Percentiles rank a stretch among this genome's conserved stretches.
Evolutionary conservation across 2,329 filamentous ascomycete genomes (phyloP).

Genomic region (Thelonectria olida): DNA sequence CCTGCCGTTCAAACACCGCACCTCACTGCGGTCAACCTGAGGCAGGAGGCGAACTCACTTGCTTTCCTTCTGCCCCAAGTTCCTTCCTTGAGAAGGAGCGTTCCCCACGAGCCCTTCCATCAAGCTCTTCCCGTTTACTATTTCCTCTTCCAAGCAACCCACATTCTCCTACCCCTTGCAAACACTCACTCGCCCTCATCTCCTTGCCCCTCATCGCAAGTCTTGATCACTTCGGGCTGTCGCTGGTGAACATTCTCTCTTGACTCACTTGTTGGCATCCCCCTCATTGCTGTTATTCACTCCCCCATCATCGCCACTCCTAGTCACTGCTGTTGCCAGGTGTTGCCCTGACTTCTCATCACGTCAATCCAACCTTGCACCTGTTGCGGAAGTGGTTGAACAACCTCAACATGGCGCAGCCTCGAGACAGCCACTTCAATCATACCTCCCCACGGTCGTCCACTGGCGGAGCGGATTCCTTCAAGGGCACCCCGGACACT

Average conservation of each 20-base stretch:
- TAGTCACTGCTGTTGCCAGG: not conserved
- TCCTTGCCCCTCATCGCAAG: not conserved
- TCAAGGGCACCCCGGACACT: constrained; percentile 72
- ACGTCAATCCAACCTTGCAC: not conserved
- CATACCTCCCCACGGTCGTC: constrained; percentile 62
- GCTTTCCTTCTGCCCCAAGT: not conserved
- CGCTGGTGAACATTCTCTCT: not conserved
- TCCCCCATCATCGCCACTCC: not conserved
- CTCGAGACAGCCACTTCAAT: constrained; percentile 52
- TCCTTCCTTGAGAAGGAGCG: not conserved
- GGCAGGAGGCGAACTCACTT: not conserved
- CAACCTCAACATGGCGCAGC: constrained; percentile 49
- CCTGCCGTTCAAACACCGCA: constrained; percentile 3
- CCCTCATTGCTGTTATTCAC: not conserved
- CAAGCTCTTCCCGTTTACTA: not conserved
- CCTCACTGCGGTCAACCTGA: constrained; percentile 1
- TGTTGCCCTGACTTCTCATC: not conserved
- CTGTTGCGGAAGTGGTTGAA: not conserved
- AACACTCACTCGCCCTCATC: not conserved
- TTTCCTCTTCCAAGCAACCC: not conserved
- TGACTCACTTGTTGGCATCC: no score
- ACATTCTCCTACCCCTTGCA: not conserved
- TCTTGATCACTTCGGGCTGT: not conserved
- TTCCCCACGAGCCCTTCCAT: not conserved
- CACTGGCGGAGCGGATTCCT: constrained; percentile 62